Conservation (phyloP, 768 basidiomycete genomes). For the Lepiota subincarnata region DNA sequence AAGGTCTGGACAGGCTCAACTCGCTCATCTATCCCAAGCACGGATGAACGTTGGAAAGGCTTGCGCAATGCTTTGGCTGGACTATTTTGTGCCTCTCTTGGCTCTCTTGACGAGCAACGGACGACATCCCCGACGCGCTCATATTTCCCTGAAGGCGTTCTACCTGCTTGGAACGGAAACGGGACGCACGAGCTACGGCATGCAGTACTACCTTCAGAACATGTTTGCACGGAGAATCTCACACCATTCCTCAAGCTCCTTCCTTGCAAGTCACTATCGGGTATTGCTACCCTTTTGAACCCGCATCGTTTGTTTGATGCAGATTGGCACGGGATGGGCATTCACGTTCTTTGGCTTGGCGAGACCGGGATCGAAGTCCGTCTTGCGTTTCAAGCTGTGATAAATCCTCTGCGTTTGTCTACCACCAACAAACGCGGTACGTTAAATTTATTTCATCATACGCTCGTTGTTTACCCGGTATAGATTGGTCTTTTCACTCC, state of each 20-base stretch:
- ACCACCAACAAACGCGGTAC: constrained; percentile 52
- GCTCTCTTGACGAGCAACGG: constrained; percentile 67
- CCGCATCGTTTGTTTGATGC: constrained; percentile 85
- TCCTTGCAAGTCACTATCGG: constrained; percentile 87
- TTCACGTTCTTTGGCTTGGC: constrained; percentile 67
- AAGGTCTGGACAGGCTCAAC: background rate
- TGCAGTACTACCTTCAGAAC: constrained; percentile 74
- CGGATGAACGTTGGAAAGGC: constrained; percentile 77
- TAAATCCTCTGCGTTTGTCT: constrained; percentile 66
- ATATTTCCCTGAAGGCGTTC: constrained; percentile 57
- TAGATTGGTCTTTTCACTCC: constrained; percentile 72
- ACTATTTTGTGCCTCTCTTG: constrained; percentile 91
- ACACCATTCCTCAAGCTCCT: constrained; percentile 94
- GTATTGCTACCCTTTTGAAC: constrained; percentile 78
- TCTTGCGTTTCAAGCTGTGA: constrained; percentile 71
- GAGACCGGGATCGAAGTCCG: constrained; percentile 58
- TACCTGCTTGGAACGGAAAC: constrained; percentile 39
- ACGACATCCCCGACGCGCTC: constrained; percentile 64
- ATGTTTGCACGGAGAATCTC: constrained; percentile 96
- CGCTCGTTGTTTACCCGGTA: constrained; percentile 1
- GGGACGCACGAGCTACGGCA: constrained; percentile 60
- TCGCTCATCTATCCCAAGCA: constrained; percentile 33
- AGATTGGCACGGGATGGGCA: constrained; percentile 85
- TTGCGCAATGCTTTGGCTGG: constrained; percentile 89
- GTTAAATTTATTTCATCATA: background rate